Evolutionary conservation across 805 yeast species (phyloP).

Genomic region (Cyberlindnera xishuangbannaensis): DNA sequence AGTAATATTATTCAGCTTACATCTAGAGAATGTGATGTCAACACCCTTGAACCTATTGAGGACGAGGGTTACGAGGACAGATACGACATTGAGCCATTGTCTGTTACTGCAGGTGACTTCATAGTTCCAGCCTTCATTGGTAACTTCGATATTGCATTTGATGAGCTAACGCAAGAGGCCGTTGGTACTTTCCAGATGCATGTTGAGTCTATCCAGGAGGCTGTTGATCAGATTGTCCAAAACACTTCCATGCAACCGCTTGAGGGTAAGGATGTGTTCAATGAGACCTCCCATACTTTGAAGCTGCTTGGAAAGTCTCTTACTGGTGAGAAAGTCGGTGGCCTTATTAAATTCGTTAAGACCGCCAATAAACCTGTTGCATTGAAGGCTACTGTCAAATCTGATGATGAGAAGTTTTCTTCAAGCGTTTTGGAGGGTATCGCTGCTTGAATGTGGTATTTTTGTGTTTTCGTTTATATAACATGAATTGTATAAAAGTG

Average conservation of each 20-base stretch:
- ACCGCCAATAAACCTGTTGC: constrained; percentile 40
- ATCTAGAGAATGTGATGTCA: constrained; percentile 73
- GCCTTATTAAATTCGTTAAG: constrained; percentile 36
- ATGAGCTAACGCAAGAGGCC: constrained; percentile 58
- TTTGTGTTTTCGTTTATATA: no score
- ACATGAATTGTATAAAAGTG: no score
- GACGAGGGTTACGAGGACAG: constrained; percentile 88
- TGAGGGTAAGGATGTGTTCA: constrained; percentile 58
- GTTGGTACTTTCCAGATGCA: constrained; percentile 63
- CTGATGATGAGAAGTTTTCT: constrained; percentile 39
- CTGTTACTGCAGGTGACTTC: constrained; percentile 75
- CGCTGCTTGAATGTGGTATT: constrained; percentile 26
- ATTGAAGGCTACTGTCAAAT: constrained; percentile 37
- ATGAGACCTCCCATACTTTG: constrained; percentile 53
- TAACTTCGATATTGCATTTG: constrained; percentile 67
- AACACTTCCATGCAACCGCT: constrained; percentile 63
- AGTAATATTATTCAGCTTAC: constrained; percentile 67
- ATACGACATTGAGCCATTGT: constrained; percentile 81
- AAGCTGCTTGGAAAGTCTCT: constrained; percentile 74
- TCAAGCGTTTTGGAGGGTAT: constrained; percentile 47
- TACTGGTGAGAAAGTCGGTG: constrained; percentile 41
- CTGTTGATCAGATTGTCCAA: constrained; percentile 47
- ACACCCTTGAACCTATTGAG: constrained; percentile 58
- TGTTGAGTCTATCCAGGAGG: constrained; percentile 43
- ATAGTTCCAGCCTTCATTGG: constrained; percentile 72